phyloP scores from a whole-genome alignment of 805 yeast genomes.

The Suhomyces prunicola region DNA sequence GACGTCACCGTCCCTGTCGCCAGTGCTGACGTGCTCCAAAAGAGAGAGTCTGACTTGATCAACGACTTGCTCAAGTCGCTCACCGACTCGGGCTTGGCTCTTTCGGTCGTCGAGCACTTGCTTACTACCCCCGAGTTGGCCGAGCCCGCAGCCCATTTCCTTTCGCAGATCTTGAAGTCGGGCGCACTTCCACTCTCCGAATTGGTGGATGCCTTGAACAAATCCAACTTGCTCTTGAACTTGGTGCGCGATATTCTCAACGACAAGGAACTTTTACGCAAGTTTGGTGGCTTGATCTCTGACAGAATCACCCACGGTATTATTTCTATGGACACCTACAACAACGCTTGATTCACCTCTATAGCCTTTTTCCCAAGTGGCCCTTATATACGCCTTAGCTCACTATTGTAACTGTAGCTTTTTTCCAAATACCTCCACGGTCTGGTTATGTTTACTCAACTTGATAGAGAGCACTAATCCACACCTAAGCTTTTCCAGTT shows the following conservation, averaged over 20 bases:
- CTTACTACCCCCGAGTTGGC: constrained; percentile 26
- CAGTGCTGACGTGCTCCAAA: constrained; percentile 4
- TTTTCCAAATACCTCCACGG: neutral
- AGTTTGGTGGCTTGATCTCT: constrained; percentile 15
- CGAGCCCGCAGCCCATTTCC: constrained; percentile 25
- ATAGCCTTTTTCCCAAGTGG: neutral
- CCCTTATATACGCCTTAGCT: neutral
- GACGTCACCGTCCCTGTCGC: neutral
- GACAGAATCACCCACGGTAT: constrained; percentile 18
- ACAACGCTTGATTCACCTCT: neutral
- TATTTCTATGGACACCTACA: constrained; percentile 10
- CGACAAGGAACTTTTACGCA: constrained; percentile 17
- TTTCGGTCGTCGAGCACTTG: constrained; percentile 21
- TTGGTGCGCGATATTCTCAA: constrained; percentile 17
- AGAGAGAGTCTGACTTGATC: constrained; percentile 19
- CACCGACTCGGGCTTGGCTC: constrained; percentile 24
- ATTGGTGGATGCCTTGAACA: constrained; percentile 17
- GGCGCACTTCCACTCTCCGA: constrained; percentile 20
- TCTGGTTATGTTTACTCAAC: too few relatives aligned
- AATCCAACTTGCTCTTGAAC: constrained; percentile 15
- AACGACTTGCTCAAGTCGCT: constrained; percentile 19
- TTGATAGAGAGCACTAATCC: too few relatives aligned
- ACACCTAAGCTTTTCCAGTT: too few relatives aligned
- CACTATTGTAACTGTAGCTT: neutral
- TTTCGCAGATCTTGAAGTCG: constrained; percentile 19